Evolutionary conservation across 345 rosid species (phyloP).

Genomic region (Triadica sebifera): DNA sequence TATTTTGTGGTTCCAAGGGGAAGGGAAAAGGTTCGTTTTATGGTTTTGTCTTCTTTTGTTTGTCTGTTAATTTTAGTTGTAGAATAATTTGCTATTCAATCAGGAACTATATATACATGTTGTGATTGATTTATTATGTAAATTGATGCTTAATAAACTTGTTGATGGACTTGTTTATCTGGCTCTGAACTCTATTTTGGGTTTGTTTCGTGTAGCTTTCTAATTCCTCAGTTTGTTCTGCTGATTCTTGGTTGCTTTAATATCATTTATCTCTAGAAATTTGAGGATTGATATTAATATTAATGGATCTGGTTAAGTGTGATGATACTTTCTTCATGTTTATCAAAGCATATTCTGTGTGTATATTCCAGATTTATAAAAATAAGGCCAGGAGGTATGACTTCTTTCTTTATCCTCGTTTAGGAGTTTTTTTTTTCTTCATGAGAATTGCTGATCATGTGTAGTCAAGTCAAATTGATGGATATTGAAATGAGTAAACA

Average conservation of each 20-base stretch:
- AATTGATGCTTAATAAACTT: too few species aligned
- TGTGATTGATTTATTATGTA: too few species aligned
- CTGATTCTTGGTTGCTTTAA: not conserved
- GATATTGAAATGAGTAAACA: not conserved
- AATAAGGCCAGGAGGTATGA: not conserved
- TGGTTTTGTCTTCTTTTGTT: not conserved
- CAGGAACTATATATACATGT: too few species aligned
- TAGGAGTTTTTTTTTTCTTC: not conserved
- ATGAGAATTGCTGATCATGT: not conserved
- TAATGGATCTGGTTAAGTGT: not conserved
- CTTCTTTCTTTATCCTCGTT: not conserved
- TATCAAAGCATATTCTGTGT: not conserved
- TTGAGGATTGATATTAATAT: too few species aligned
- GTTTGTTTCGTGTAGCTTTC: not conserved
- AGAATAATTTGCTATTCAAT: not conserved
- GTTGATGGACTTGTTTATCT: not conserved
- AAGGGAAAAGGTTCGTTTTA: not conserved
- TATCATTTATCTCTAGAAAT: not conserved
- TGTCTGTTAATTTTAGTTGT: too few species aligned
- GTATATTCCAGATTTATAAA: not conserved
- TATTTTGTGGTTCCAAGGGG: not conserved
- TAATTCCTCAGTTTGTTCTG: not conserved
- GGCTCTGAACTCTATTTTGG: not conserved
- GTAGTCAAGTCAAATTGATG: not conserved
- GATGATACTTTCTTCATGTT: not conserved